Evolutionary conservation across 108 stramenopile genomes (phyloP), one percentile per base, ranked within the genome.

Genomic region (Asterionellopsis glacialis): DNA sequence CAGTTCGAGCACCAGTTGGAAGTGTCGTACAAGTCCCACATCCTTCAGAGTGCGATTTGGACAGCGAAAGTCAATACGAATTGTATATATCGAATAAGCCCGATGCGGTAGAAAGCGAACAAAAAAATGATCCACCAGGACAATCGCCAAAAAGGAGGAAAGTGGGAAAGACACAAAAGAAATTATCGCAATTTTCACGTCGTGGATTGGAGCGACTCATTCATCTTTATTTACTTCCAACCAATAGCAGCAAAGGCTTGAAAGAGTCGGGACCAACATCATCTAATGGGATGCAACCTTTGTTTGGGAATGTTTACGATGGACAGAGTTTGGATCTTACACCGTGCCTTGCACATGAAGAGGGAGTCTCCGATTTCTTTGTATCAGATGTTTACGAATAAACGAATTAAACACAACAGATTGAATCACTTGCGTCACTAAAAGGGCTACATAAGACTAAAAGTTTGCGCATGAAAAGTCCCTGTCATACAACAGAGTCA

Each of bases 1-100:
- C 47, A 16, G 21, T 48, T 9, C 47, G 47, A 48, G 47, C 47
- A 21, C 47, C 47, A 19, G 19, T 9, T 16, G 47, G 47, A 5
- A 48, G 47, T 21, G 21, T 48, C 21, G 19, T 48, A 21, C 47
- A 48, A 48, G 47, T 48, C 2, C 47, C 47, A 21, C 47, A 48
- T 48, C 47, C 47, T 4, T 19, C 47, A 2, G 19, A 48, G 16
- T 2, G 47, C 2, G 21, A 4, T 4, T 16, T 48, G 21, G 47
- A 16, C 5, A 9, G 47, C 2, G 21, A 48, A 21, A 19, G 5
- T 16, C 47, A 48, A 21, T 48, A 48, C 21, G 19, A 48, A 19
- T 21, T 48, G 19, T 48, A 48, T 21, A 48, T 48, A 4, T 48
- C 47, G 5, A 48, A 48, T 21, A 2, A 48, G 33, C 33, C 33